Conservation (phyloP, 2,329 filamentous ascomycete species). For the Ceratocystiopsis brevicomis region DNA sequence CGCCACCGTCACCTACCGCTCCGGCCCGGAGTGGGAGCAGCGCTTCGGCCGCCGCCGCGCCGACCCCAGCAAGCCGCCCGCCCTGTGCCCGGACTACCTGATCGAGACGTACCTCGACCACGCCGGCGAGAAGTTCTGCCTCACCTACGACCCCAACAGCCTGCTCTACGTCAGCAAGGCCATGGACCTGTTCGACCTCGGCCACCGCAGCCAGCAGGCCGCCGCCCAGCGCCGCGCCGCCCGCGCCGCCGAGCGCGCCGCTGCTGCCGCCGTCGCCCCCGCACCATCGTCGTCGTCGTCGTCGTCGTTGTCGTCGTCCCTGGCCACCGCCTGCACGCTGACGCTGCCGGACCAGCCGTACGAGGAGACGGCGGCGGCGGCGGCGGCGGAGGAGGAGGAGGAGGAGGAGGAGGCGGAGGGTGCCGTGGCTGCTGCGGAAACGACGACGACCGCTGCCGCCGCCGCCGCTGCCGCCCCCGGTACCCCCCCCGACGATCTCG, state of each 20-base stretch:
- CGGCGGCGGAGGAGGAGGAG: too few species aligned
- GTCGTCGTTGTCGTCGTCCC: neutral
- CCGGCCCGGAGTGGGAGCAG: constrained; percentile 92
- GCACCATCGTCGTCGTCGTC: too few species aligned
- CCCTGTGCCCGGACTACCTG: constrained; percentile 89
- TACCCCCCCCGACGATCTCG: constrained; percentile 55
- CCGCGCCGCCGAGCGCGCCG: constrained; percentile 26
- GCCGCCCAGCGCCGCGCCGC: constrained; percentile 36
- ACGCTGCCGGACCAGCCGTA: constrained; percentile 73
- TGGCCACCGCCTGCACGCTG: constrained; percentile 42
- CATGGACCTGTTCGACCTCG: constrained; percentile 95
- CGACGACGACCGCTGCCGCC: constrained; percentile 7
- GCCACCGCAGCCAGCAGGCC: constrained; percentile 46
- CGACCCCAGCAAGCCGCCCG: constrained; percentile 69
- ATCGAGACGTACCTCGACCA: constrained; percentile 98
- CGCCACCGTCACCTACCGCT: constrained; percentile 91
- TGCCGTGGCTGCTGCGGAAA: neutral
- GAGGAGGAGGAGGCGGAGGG: constrained; percentile 14
- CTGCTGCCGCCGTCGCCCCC: constrained; percentile 56
- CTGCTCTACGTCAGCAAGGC: constrained; percentile 93
- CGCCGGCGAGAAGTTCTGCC: constrained; percentile 92
- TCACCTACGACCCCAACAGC: constrained; percentile 92
- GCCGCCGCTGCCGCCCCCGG: constrained; percentile 1
- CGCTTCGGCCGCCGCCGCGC: constrained; percentile 77
- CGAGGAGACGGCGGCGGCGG: constrained; percentile 60